Conservation (phyloP, 768 basidiomycete genomes). For the Phylloporus sp. region DNA sequence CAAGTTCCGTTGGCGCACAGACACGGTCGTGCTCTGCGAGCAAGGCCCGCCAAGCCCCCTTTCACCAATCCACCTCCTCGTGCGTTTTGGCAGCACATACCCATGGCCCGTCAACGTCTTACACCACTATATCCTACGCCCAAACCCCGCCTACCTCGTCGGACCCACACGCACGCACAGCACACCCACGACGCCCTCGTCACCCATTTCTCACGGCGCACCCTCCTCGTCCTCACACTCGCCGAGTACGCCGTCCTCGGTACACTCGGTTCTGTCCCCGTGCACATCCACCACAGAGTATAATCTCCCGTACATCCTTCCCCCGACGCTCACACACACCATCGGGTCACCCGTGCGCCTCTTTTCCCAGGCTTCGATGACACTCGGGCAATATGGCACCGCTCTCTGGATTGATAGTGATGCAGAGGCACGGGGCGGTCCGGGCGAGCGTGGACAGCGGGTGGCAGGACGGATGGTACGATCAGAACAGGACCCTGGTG, state of each 20-base stretch:
- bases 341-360: constrained; percentile 56
- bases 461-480: constrained; percentile 42
- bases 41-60: constrained; percentile 16
- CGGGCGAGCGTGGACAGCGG: constrained; percentile 53
- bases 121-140: constrained; percentile 54
- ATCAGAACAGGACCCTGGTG: too few relatives aligned
- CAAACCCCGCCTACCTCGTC: constrained; percentile 38
- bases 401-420: constrained; percentile 66
- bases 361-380: constrained; percentile 51
- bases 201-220: neutral
- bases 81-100: constrained; percentile 57
- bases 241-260: neutral
- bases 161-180: neutral
- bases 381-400: constrained; percentile 55
- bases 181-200: neutral
- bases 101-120: constrained; percentile 70
- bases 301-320: constrained; percentile 47
- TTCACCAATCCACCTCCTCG: constrained; percentile 44
- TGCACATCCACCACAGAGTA: constrained; percentile 12
- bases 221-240: neutral
- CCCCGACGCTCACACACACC: constrained; percentile 32
- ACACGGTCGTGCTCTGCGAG: constrained; percentile 42
- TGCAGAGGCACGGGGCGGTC: constrained; percentile 41
- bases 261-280: neutral
- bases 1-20: constrained; percentile 56